phyloP scores from a whole-genome alignment of 2,329 filamentous ascomycete species.

The Neurospora sp. region DNA sequence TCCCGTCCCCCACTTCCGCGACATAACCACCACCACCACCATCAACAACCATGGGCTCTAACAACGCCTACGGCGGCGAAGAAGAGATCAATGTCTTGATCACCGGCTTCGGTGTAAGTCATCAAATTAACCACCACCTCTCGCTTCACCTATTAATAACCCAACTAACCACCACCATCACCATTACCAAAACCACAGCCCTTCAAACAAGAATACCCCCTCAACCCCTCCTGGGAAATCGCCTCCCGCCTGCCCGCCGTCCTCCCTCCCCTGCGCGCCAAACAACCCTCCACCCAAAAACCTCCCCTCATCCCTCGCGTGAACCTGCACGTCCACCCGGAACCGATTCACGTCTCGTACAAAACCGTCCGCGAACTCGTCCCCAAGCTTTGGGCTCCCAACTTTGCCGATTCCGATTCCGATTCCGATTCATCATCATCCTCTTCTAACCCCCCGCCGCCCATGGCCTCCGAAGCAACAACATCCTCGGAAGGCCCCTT shows the following conservation, averaged over 20 bases:
- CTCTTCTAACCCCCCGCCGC: background rate
- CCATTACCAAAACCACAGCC: slow-evolving; percentile 51
- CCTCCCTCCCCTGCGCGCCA: slow-evolving; percentile 43
- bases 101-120: slow-evolving; percentile 51
- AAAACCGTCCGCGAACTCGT: slow-evolving; percentile 52
- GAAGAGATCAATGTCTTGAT: slow-evolving; percentile 50
- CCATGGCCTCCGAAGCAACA: background rate
- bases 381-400: slow-evolving; percentile 46
- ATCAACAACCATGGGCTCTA: slow-evolving; percentile 20
- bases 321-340: slow-evolving; percentile 54
- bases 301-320: slow-evolving; percentile 33
- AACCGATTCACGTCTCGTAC: slow-evolving; percentile 64
- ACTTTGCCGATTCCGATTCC: background rate
- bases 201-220: slow-evolving; percentile 60
- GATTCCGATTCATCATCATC: background rate
- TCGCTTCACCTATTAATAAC: background rate
- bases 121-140: background rate
- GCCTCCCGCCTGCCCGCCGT: slow-evolving; percentile 56
- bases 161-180: slow-evolving; percentile 1
- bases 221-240: slow-evolving; percentile 79
- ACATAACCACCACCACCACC: background rate
- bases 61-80: slow-evolving; percentile 16
- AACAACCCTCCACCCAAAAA: slow-evolving; percentile 24
- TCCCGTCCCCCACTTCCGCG: background rate
- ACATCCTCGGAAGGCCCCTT: background rate